These are phyloP conservation scores for Houttuynia cordata DNA, from an alignment of 164 flowering plant genomes.

Conservation along the genomic window DNA sequence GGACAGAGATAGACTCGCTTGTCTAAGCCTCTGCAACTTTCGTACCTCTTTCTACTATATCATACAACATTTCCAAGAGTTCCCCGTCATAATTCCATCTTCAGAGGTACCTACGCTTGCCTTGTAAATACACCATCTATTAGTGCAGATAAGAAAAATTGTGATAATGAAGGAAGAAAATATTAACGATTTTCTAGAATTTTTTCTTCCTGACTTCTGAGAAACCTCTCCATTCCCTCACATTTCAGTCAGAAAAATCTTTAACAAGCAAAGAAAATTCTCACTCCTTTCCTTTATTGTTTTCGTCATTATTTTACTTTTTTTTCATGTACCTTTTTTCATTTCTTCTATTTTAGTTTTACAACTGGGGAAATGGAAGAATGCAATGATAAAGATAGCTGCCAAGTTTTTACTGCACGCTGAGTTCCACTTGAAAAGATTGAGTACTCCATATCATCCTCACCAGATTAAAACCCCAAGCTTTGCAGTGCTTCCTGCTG, in stretches of 20 bases:
- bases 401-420: constrained; percentile 95
- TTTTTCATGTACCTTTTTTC: too few species aligned
- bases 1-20: constrained; percentile 3
- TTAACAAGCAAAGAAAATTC: too few species aligned
- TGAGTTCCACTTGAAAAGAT: constrained; percentile 80
- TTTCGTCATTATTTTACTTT: too few species aligned
- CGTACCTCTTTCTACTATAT: constrained; percentile 7
- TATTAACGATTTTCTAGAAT: not conserved
- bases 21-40: constrained; percentile 1
- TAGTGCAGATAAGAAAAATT: not conserved
- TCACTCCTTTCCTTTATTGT: not conserved
- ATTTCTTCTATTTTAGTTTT: too few species aligned
- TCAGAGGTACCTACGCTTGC: constrained; percentile 45
- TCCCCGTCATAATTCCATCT: constrained; percentile 85
- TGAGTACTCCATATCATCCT: constrained; percentile 78
- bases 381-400: constrained; percentile 32
- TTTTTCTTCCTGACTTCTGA: too few species aligned
- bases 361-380: not conserved
- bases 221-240: too few species aligned
- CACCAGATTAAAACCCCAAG: constrained; percentile 89
- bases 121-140: constrained; percentile 22
- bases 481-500: constrained; percentile 69
- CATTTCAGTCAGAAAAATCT: too few species aligned
- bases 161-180: not conserved
- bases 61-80: constrained; percentile 48